Evolutionary conservation across 139 green algal species (phyloP).

Genomic region (Desmodesmus armatus): DNA sequence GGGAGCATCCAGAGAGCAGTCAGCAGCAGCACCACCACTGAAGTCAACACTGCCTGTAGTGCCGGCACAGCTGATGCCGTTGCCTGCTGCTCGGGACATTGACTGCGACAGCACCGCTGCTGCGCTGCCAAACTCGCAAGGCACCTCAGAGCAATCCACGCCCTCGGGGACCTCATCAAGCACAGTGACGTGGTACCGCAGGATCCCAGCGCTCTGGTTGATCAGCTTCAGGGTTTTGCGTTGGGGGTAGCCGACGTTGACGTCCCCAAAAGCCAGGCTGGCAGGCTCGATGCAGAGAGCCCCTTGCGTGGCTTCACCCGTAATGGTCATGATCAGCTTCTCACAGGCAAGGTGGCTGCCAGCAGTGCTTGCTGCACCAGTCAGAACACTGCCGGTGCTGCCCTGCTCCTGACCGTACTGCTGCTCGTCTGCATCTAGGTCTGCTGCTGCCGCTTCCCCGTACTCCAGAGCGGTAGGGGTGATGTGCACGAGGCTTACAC

Average conservation of each 20-base stretch:
- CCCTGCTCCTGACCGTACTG: background rate
- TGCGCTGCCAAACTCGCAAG: constrained; percentile 22
- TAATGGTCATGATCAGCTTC: constrained; percentile 56
- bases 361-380: background rate
- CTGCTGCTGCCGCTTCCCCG: background rate
- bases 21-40: background rate
- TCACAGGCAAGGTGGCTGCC: background rate
- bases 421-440: background rate
- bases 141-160: constrained; percentile 7
- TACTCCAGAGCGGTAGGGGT: no score
- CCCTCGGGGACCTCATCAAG: background rate
- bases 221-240: constrained; percentile 57
- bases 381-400: background rate
- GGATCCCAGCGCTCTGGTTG: constrained; percentile 75
- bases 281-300: constrained; percentile 70
- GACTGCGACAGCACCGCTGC: background rate
- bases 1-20: constrained; percentile 65
- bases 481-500: background rate
- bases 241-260: constrained; percentile 63
- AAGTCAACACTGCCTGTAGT: background rate
- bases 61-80: constrained; percentile 23
- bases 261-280: constrained; percentile 58
- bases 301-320: constrained; percentile 67
- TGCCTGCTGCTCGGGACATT: constrained; percentile 8
- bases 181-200: constrained; percentile 65